Base-by-base conservation (phyloP, 2,329 filamentous ascomycete species). In the Ascochyta clinopodiicola region DNA sequence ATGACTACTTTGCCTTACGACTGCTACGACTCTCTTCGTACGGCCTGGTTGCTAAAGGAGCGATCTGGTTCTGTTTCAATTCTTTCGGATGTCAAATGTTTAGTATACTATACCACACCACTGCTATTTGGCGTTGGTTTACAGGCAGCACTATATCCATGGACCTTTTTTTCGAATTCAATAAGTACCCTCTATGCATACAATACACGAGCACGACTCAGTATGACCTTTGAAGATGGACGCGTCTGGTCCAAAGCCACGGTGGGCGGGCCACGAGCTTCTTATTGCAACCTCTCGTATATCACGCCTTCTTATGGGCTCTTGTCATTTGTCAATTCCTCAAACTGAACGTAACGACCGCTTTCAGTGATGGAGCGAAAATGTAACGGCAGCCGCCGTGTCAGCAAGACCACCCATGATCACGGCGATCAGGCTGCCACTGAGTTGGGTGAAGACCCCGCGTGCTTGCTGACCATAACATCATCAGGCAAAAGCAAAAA, bases 121-220 rank as follows among this genome's bases (percentile, higher is more conserved):
- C 29, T 51, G 49, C 51, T 50, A 49, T 56, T 32, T 31, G 56
- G 44, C 57, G 51, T 60, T 61, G 52, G 61, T 54, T 57, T 57
- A 58, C 59, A 59, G 42, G 52, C 46, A 62, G 60, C 58, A 60
- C 57, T 61, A 63, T 62, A 64, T 64, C 60, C 60, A 59, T 49
- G 50, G 45, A 40, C 27, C 50, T 60, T 58, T 27, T 27, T 42
- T 32, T 32, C 24, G 27, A 51, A 38, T 51, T 50, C 42, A 46
- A 46, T 34, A 24, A 51, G 46, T 51, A 51, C 37, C 22, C 22
- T 29, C 32, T 34, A 54, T 36, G 32, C 43, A 47, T 8, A 43
- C 13, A 31, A 37, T 34, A 15, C 12, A 52, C 17, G 27, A 32
- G 25, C 8, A 44, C 19, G 42, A 45, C 34, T 34, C 44, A 47